phyloP scores from a whole-genome alignment of 345 rosid species.

The Litchi chinensis region DNA sequence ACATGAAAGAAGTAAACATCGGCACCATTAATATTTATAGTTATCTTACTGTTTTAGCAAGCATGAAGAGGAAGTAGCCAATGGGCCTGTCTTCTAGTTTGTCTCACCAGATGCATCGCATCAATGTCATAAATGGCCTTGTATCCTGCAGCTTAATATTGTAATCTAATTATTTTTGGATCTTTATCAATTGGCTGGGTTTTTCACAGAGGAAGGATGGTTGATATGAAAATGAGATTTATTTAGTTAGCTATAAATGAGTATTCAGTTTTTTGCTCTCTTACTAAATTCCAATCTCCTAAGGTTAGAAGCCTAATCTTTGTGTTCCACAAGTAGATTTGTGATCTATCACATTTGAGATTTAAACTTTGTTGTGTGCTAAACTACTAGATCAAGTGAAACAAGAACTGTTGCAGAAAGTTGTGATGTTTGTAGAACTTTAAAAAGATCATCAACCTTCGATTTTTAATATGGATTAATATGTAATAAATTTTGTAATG shows the following conservation, averaged over 20 bases:
- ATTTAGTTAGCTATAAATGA: neutral
- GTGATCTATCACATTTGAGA: too few relatives aligned
- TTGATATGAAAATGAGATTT: neutral
- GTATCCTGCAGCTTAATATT: neutral
- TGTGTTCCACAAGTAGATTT: neutral
- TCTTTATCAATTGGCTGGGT: neutral
- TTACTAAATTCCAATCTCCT: too few relatives aligned
- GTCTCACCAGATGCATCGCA: neutral
- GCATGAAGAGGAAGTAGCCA: neutral
- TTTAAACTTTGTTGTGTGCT: too few relatives aligned
- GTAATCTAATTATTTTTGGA: neutral
- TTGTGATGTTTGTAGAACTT: neutral
- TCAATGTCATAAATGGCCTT: neutral
- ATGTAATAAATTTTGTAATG: too few relatives aligned
- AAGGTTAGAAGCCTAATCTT: too few relatives aligned
- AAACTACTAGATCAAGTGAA: too few relatives aligned
- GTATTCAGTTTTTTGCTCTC: neutral
- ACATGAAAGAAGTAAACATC: constrained; percentile 20
- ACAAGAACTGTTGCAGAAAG: neutral
- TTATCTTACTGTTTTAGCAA: neutral
- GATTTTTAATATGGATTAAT: too few relatives aligned
- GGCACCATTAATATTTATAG: neutral
- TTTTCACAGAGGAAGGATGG: too few relatives aligned
- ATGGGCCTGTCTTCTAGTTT: neutral
- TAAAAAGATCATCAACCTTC: too few relatives aligned